Percentiles rank a stretch among this genome's conserved stretches.
These are phyloP conservation scores for Annulohypoxylon truncatum DNA, from an alignment of 2,329 filamentous ascomycete genomes.

Conservation along the genomic window DNA sequence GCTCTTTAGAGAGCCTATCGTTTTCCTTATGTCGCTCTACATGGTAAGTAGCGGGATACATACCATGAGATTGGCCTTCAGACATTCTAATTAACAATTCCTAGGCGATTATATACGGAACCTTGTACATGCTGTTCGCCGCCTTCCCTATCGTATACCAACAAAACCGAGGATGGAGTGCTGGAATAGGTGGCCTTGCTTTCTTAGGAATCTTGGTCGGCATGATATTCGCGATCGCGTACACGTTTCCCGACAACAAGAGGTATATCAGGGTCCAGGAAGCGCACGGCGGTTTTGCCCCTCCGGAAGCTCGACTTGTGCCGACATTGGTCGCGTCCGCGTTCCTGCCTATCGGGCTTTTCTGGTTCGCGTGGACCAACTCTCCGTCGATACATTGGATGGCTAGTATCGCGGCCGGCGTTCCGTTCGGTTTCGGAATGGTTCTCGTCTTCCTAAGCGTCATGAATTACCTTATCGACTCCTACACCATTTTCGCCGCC, in stretches of 20 bases:
- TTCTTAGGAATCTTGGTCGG: slow-evolving; percentile 20
- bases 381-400: slow-evolving; percentile 35
- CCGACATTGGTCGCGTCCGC: slow-evolving; percentile 8
- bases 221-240: slow-evolving; percentile 47
- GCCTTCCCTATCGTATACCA: slow-evolving; percentile 15
- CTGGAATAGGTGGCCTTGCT: slow-evolving; percentile 17
- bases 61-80: neutral
- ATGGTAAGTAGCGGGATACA: neutral
- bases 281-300: slow-evolving; percentile 8
- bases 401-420: slow-evolving; percentile 9
- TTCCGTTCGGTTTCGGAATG: slow-evolving; percentile 25
- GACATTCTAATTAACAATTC: neutral
- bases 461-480: slow-evolving; percentile 67
- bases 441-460: slow-evolving; percentile 66
- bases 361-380: slow-evolving; percentile 35
- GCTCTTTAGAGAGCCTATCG: slow-evolving; percentile 76
- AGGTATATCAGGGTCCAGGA: slow-evolving; percentile 54
- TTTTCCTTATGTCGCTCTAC: slow-evolving; percentile 72
- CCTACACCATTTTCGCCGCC: slow-evolving; percentile 73
- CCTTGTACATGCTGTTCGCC: slow-evolving; percentile 11
- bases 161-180: slow-evolving; percentile 8
- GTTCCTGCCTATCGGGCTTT: slow-evolving; percentile 16
- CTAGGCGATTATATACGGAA: slow-evolving; percentile 6
- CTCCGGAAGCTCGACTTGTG: slow-evolving; percentile 12
- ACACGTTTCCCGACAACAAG: slow-evolving; percentile 64